Conservation (phyloP, 345 rosid genomes). For the Excoecaria cochinchinensis region DNA sequence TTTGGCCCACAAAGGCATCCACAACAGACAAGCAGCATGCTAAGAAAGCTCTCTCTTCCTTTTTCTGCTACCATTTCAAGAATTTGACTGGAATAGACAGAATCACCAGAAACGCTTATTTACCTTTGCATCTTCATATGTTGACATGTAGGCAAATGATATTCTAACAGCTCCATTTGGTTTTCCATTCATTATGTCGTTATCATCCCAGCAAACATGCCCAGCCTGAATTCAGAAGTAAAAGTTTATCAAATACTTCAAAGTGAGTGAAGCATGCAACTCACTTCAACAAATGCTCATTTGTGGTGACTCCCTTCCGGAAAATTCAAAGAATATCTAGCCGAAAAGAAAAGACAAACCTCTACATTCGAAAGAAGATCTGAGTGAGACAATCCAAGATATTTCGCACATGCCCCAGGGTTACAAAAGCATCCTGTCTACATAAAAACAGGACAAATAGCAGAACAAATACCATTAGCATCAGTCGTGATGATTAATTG, state of each 20-base stretch:
- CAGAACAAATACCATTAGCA: slow-evolving; percentile 22
- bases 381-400: slow-evolving; percentile 77
- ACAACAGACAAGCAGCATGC: not conserved
- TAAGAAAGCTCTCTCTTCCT: not conserved
- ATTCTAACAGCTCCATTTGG: slow-evolving; percentile 94
- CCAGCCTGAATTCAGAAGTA: slow-evolving; percentile 60
- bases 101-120: slow-evolving; percentile 2
- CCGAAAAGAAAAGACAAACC: slow-evolving; percentile 38
- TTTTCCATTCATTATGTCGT: slow-evolving; percentile 76
- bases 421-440: slow-evolving; percentile 99
- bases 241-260: slow-evolving; percentile 9
- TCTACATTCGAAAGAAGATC: slow-evolving; percentile 83
- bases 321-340: not conserved
- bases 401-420: slow-evolving; percentile 98
- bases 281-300: not conserved
- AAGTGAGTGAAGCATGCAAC: slow-evolving; percentile 1
- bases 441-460: slow-evolving; percentile 30
- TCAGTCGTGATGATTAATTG: not conserved
- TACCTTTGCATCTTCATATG: slow-evolving; percentile 92
- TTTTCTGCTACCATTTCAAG: not conserved
- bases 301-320: no score
- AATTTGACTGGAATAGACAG: slow-evolving; percentile 7
- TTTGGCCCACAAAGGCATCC: not conserved
- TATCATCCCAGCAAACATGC: slow-evolving; percentile 96
- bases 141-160: slow-evolving; percentile 96